Evolutionary conservation across 257 asterid species (phyloP).

Genomic region (Solanum lignicaule): DNA sequence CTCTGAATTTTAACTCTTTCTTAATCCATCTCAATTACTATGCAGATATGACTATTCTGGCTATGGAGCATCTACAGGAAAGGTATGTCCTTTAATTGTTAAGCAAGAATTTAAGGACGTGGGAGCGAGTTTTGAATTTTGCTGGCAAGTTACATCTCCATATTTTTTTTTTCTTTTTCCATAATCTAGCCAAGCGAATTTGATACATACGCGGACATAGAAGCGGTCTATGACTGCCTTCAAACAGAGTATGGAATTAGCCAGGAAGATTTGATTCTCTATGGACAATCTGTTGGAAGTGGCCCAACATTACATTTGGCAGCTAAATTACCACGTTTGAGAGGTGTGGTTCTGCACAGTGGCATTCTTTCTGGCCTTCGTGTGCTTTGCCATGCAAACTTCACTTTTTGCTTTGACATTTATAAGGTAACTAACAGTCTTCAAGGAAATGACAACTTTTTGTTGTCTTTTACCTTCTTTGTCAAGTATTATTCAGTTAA

Average conservation of each 20-base stretch:
- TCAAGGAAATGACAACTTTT: neutral
- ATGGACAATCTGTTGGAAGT: constrained; percentile 98
- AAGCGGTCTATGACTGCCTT: constrained; percentile 91
- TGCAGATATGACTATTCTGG: constrained; percentile 98
- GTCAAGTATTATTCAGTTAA: neutral
- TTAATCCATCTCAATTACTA: neutral
- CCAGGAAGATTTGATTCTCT: constrained; percentile 84
- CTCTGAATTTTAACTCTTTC: neutral
- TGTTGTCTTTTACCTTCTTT: neutral
- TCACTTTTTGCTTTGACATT: constrained; percentile 82
- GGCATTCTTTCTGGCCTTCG: constrained; percentile 99
- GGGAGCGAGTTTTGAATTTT: neutral
- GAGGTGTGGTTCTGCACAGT: constrained; percentile 97
- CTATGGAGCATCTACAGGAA: constrained; percentile 96
- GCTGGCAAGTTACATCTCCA: neutral
- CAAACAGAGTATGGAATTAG: constrained; percentile 84
- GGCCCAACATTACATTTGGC: constrained; percentile 98
- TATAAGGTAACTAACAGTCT: constrained; percentile 49
- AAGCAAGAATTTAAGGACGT: neutral
- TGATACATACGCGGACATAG: constrained; percentile 93
- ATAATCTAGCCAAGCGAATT: constrained; percentile 76
- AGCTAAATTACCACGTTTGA: constrained; percentile 77
- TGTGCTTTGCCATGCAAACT: constrained; percentile 89
- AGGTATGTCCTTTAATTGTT: constrained; percentile 40
- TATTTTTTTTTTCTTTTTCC: neutral